Evolutionary conservation across 129 eudicot species (phyloP).

Genomic region (Escallonia herrerae): DNA sequence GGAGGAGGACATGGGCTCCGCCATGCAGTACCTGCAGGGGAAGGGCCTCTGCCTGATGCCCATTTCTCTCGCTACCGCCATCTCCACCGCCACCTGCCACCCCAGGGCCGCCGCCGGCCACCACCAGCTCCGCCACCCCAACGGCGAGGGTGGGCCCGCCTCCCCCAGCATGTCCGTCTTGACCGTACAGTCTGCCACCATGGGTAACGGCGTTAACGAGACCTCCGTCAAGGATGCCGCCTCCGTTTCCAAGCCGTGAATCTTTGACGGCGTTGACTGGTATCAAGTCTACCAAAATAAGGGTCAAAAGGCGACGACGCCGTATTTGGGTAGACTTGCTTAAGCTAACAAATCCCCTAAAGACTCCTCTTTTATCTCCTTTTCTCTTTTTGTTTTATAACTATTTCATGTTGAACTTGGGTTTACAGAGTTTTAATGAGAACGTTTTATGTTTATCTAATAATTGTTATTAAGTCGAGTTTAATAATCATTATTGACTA

Average conservation of each 20-base stretch:
- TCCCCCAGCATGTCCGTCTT: slow-evolving; percentile 63
- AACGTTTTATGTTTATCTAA: not conserved
- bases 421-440: not conserved
- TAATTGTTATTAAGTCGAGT: not conserved
- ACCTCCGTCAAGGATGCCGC: slow-evolving; percentile 41
- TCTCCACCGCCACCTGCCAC: slow-evolving; percentile 64
- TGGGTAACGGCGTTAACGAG: slow-evolving; percentile 27
- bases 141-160: slow-evolving; percentile 47
- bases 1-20: slow-evolving; percentile 96
- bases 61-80: slow-evolving; percentile 78
- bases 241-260: slow-evolving; percentile 35
- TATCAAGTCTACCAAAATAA: slow-evolving; percentile 40
- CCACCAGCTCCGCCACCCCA: slow-evolving; percentile 25
- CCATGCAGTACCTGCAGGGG: slow-evolving; percentile 89
- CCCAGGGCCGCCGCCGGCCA: slow-evolving; percentile 31
- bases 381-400: not conserved
- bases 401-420: not conserved
- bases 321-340: slow-evolving; percentile 37
- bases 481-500: not conserved
- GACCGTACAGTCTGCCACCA: slow-evolving; percentile 62
- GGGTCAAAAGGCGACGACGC: slow-evolving; percentile 15
- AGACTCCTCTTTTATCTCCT: not conserved
- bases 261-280: slow-evolving; percentile 24
- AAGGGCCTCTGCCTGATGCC: slow-evolving; percentile 97
- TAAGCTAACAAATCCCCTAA: slow-evolving; percentile 14